Conservation (phyloP, 108 stramenopile genomes). For the Pseudonitzschia pungens region DNA sequence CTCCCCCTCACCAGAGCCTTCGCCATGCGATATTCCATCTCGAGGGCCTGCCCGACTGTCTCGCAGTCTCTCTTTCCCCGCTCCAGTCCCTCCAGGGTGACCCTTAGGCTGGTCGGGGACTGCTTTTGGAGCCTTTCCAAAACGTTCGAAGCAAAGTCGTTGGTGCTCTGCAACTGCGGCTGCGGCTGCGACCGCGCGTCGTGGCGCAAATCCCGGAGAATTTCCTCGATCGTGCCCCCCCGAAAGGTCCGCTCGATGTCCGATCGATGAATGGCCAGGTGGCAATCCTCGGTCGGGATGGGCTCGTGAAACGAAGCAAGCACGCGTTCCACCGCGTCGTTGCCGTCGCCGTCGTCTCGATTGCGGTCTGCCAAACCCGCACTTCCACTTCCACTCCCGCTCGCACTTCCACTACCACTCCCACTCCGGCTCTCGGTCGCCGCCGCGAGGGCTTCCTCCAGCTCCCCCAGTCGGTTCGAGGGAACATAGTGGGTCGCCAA, state of each 20-base stretch:
- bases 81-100: conserved; percentile 77
- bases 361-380: too few species aligned
- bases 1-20: conserved; percentile 30
- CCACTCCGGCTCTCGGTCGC: conserved; percentile 14
- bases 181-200: too few species aligned
- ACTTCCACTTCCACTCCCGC: not conserved
- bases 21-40: conserved; percentile 86
- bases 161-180: too few species aligned
- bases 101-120: conserved; percentile 80
- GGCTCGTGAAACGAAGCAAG: conserved; percentile 28
- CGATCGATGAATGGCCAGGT: conserved; percentile 43
- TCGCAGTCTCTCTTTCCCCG: conserved; percentile 40
- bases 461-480: conserved; percentile 56
- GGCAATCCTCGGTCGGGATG: conserved; percentile 47
- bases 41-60: conserved; percentile 57
- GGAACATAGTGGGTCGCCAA: conserved; percentile 95
- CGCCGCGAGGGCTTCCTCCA: conserved; percentile 53
- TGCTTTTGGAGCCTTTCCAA: conserved; percentile 48
- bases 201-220: conserved; percentile 22
- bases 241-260: conserved; percentile 62
- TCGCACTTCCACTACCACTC: not conserved
- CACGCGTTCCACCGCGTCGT: conserved; percentile 21
- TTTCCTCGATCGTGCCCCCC: conserved; percentile 9
- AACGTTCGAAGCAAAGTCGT: too few species aligned
- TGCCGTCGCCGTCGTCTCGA: not conserved